phyloP scores from a whole-genome alignment of 805 yeast genomes.

The Jamesozyma lodderae region DNA sequence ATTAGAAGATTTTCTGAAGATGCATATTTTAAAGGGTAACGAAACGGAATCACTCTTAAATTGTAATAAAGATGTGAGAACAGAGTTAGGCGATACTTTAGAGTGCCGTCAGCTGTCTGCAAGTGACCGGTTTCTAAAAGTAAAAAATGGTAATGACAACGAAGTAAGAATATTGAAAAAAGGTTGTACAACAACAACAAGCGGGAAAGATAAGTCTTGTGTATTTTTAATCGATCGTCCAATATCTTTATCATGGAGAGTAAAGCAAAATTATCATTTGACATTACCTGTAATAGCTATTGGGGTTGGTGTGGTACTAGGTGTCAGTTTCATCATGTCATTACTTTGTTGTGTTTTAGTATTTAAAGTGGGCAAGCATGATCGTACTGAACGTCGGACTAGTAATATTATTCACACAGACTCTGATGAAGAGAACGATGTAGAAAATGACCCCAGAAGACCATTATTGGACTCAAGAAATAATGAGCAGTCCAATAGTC shows the following conservation, averaged over 20 bases:
- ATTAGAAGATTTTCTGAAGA: slow-evolving; percentile 46
- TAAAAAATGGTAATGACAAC: slow-evolving; percentile 42
- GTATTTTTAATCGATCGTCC: slow-evolving; percentile 61
- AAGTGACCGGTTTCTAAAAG: slow-evolving; percentile 32
- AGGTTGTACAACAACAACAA: slow-evolving; percentile 44
- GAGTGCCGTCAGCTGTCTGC: slow-evolving; percentile 35
- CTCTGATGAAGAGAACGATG: not conserved
- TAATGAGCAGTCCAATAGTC: not conserved
- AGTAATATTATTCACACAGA: not conserved
- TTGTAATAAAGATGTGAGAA: slow-evolving; percentile 36
- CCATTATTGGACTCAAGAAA: slow-evolving; percentile 3
- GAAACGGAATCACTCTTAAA: slow-evolving; percentile 38
- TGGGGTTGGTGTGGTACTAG: slow-evolving; percentile 57
- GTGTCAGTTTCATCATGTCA: slow-evolving; percentile 34
- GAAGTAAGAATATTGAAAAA: slow-evolving; percentile 50
- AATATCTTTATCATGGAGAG: slow-evolving; percentile 55
- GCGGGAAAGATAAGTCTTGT: slow-evolving; percentile 34
- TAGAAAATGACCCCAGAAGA: slow-evolving; percentile 2
- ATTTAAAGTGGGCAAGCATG: slow-evolving; percentile 1
- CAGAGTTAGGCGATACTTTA: slow-evolving; percentile 37
- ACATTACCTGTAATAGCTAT: slow-evolving; percentile 61
- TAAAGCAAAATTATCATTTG: slow-evolving; percentile 42
- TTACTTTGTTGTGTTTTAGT: slow-evolving; percentile 11
- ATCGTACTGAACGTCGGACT: no score
- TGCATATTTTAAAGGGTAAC: slow-evolving; percentile 61